Conservation (phyloP, 2,329 filamentous ascomycete species). For the Pleoardoris graminearum region DNA sequence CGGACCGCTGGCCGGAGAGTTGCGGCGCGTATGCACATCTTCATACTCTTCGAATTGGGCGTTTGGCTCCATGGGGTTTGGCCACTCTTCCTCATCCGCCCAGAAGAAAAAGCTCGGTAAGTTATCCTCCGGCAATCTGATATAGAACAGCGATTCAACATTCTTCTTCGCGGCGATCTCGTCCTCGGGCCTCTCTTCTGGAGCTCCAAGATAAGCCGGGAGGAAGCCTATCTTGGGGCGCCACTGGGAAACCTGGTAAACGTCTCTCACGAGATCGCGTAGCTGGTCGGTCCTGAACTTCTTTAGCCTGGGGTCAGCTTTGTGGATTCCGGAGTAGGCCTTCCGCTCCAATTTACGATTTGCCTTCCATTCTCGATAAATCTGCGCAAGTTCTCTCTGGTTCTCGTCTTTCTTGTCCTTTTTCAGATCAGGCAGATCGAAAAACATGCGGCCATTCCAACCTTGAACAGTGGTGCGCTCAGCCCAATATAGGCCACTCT, state of each 20-base stretch:
- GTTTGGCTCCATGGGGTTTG: slow-evolving; percentile 26
- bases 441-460: slow-evolving; percentile 35
- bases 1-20: background rate
- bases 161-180: background rate
- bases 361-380: slow-evolving; percentile 27
- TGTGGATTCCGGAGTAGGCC: background rate
- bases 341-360: slow-evolving; percentile 4
- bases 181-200: background rate
- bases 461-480: slow-evolving; percentile 31
- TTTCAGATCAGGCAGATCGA: slow-evolving; percentile 20
- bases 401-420: background rate
- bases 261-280: slow-evolving; percentile 20
- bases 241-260: slow-evolving; percentile 25
- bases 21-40: background rate
- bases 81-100: slow-evolving; percentile 24
- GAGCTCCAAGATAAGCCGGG: slow-evolving; percentile 31
- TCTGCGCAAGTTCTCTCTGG: slow-evolving; percentile 12
- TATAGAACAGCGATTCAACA: slow-evolving; percentile 31
- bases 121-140: slow-evolving; percentile 32
- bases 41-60: slow-evolving; percentile 14
- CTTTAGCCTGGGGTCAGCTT: slow-evolving; percentile 4
- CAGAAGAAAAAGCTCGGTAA: slow-evolving; percentile 43
- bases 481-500: slow-evolving; percentile 31
- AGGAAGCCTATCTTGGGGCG: slow-evolving; percentile 28
- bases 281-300: slow-evolving; percentile 3